Conservation (phyloP, 805 yeast genomes). For the Candida caryicola region DNA sequence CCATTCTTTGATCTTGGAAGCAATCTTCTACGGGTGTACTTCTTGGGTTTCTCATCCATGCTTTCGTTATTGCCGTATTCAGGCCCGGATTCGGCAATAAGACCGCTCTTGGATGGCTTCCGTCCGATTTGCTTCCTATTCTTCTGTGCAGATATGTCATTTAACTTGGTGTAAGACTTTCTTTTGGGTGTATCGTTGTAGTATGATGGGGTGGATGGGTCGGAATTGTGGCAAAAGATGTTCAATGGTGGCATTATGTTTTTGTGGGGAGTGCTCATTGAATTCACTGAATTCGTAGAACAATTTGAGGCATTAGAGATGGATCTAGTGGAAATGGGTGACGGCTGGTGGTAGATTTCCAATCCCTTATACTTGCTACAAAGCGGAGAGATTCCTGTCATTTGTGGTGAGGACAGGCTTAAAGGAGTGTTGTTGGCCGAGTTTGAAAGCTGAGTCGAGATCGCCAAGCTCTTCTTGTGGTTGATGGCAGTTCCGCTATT, state of each 20-base stretch:
- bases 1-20: conserved; percentile 43
- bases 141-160: conserved; percentile 9
- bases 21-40: conserved; percentile 37
- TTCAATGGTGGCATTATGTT: conserved; percentile 19
- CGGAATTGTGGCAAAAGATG: conserved; percentile 25
- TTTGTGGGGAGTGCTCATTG: conserved; percentile 10
- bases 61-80: neutral
- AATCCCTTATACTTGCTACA: conserved; percentile 20
- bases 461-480: conserved; percentile 17
- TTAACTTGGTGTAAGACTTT: conserved; percentile 14
- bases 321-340: conserved; percentile 12
- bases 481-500: conserved; percentile 9
- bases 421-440: conserved; percentile 7
- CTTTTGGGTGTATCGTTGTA: conserved; percentile 16
- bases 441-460: conserved; percentile 9
- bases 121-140: conserved; percentile 7
- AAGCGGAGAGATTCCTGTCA: conserved; percentile 19
- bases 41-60: conserved; percentile 22
- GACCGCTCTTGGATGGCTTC: conserved; percentile 4
- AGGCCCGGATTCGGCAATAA: conserved; percentile 1
- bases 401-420: conserved; percentile 10
- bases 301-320: conserved; percentile 12
- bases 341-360: conserved; percentile 13
- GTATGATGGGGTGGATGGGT: conserved; percentile 13
- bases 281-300: conserved; percentile 9